Base-by-base conservation (phyloP, 352 stramenopile species). In the Phytophthora constricta region DNA sequence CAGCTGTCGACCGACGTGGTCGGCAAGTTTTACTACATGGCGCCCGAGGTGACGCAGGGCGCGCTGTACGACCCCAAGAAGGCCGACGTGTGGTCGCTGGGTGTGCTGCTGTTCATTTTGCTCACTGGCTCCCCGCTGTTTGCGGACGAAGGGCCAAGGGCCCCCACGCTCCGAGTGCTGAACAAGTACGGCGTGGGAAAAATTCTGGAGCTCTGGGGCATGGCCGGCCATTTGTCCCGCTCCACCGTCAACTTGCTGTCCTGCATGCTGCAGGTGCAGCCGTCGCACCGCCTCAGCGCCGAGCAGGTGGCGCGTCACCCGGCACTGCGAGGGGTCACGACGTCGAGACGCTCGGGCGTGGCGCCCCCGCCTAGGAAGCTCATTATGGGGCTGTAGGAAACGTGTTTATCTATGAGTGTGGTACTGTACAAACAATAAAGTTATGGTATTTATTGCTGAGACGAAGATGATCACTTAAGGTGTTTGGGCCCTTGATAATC, bases 21-120 rank as follows among this genome's bases (percentile, higher is more conserved):
- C 5, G 84, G 84, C 27, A 93, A 93, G 31, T 76, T 85, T 26
- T 85, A 89, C 67, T 92, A 91, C 72, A 93, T 89, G 77, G 85
- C 85, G 7, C 85, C 83, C 0, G 85, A 93, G 67, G 77, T 90
- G 26, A 61, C 52, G 1, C 43, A 59, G 4, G 65, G 56, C 8
- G 55, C 62, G 23, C 58, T 31, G 11, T 85, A 86, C 71, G 70
- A 84, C 69, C 63, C 77, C 0, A 69, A 64, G 39, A 62, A 43
- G 14, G 79, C 74, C 13, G 79, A 87, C 42, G 39, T 87, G 26
- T 89, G 77, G 80, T 84, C 80, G n/a, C 62, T 89, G 14, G 77
- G 80, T n/a, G 74, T 87, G 39, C 41, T 89, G 65, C 62, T 87
- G 16, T 89, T 86, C 60, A 76, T 87, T n/a, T 39, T 89, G 70